Evolutionary conservation across 345 rosid genomes (phyloP).

Genomic region (Conringia planisiliqua): DNA sequence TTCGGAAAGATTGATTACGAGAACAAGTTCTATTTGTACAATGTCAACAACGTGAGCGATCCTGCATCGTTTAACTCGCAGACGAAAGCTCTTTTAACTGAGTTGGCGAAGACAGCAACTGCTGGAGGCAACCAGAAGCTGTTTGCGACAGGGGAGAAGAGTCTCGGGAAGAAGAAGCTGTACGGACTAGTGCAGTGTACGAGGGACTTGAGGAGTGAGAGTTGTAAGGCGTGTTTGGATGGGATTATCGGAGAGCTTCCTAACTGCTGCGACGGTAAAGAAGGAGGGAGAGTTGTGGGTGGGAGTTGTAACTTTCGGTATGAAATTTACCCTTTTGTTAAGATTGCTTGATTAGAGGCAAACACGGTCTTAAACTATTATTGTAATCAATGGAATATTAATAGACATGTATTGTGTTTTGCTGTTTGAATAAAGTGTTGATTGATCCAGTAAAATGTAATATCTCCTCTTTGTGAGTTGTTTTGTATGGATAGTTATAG

Average conservation of each 20-base stretch:
- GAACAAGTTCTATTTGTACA: slow-evolving; percentile 39
- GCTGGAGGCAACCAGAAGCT: slow-evolving; percentile 32
- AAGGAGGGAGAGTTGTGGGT: slow-evolving; percentile 56
- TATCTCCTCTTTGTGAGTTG: not conserved
- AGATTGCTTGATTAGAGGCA: not conserved
- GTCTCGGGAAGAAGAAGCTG: slow-evolving; percentile 26
- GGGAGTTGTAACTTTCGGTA: slow-evolving; percentile 67
- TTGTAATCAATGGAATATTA: not conserved
- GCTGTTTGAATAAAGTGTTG: slow-evolving; percentile 5
- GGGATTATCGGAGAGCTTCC: slow-evolving; percentile 47
- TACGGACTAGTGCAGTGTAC: slow-evolving; percentile 69
- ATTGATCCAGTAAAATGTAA: not conserved
- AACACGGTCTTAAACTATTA: not conserved
- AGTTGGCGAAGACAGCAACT: slow-evolving; percentile 28
- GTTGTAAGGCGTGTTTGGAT: slow-evolving; percentile 53
- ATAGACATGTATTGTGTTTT: not conserved
- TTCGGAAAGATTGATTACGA: slow-evolving; percentile 46
- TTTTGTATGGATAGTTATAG: not conserved
- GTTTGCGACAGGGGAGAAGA: slow-evolving; percentile 46
- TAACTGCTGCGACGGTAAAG: slow-evolving; percentile 59
- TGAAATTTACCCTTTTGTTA: slow-evolving; percentile 59
- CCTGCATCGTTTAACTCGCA: slow-evolving; percentile 39
- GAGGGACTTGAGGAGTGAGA: slow-evolving; percentile 43
- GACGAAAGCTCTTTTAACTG: slow-evolving; percentile 42
- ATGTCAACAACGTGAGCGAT: slow-evolving; percentile 38